Percentiles rank a stretch among this genome's conserved stretches.
These are phyloP conservation scores for Coprinopsis sp. DNA, from an alignment of 768 basidiomycete species.

Conservation along the genomic window DNA sequence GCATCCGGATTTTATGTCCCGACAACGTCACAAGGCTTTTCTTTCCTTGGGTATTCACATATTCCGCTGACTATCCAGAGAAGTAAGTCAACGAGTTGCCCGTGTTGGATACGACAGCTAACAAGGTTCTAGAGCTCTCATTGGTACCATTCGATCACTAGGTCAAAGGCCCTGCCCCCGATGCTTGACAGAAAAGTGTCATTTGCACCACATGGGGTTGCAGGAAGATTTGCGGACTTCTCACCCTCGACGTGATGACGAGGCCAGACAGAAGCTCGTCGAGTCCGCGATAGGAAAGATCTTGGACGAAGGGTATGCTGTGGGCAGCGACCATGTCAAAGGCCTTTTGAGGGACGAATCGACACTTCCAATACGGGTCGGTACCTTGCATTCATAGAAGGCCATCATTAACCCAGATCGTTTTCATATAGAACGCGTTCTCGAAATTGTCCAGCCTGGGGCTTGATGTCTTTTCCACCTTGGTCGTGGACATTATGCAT, in stretches of 20 bases:
- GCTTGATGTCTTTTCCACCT: not conserved
- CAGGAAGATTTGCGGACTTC: not conserved
- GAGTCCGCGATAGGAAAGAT: not conserved
- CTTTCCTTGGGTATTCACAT: not conserved
- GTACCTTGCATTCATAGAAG: not conserved
- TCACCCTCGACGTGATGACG: not conserved
- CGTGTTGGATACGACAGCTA: not conserved
- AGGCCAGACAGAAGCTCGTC: not conserved
- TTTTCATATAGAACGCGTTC: not conserved
- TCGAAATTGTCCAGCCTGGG: not conserved
- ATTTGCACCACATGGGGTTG: not conserved
- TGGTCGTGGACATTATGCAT: not conserved
- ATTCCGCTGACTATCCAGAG: not conserved
- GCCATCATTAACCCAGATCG: not conserved
- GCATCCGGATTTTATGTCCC: too few relatives aligned
- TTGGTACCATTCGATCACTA: not conserved
- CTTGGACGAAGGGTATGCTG: not conserved
- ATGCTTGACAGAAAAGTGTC: not conserved
- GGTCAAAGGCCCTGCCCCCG: not conserved
- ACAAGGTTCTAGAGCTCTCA: not conserved
- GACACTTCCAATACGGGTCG: not conserved
- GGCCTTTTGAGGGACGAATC: too few relatives aligned
- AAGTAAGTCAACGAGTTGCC: not conserved
- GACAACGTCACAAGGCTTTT: constrained; percentile 47
- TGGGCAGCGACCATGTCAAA: not conserved